These are phyloP conservation scores for Limnanthes douglasii DNA, from an alignment of 345 rosid species.

Conservation along the genomic window DNA sequence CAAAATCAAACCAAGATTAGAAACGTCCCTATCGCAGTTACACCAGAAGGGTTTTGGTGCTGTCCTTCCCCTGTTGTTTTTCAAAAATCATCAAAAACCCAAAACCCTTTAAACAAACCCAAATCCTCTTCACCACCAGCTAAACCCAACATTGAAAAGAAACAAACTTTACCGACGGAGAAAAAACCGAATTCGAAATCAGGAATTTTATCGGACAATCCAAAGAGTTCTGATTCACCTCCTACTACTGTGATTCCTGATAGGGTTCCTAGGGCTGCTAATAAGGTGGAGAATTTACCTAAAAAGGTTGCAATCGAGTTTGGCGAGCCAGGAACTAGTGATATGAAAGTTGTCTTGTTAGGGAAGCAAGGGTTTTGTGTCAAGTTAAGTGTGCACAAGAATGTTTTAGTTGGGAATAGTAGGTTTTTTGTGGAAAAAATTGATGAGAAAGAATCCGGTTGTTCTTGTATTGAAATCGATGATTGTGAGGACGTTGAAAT, in stretches of 20 bases:
- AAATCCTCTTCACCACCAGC: conserved; percentile 56
- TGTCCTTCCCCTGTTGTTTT: conserved; percentile 92
- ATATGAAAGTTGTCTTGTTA: conserved; percentile 63
- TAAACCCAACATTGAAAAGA: conserved; percentile 30
- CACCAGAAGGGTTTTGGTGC: conserved; percentile 99
- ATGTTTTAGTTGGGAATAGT: conserved; percentile 56
- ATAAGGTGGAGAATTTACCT: conserved; percentile 65
- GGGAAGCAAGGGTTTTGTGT: conserved; percentile 97
- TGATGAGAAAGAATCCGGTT: conserved; percentile 30
- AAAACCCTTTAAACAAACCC: conserved; percentile 47
- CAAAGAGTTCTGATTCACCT: conserved; percentile 10
- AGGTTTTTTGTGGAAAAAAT: conserved; percentile 61
- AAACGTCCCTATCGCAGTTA: conserved; percentile 90
- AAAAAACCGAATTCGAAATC: conserved; percentile 43
- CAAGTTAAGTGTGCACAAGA: conserved; percentile 78
- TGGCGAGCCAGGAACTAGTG: conserved; percentile 83
- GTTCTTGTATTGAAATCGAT: conserved; percentile 64
- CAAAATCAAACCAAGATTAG: conserved; percentile 77
- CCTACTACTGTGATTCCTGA: conserved; percentile 38
- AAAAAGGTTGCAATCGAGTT: conserved; percentile 92
- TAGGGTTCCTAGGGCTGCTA: conserved; percentile 46
- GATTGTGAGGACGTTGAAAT: conserved; percentile 85
- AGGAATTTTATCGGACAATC: conserved; percentile 24
- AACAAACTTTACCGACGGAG: conserved; percentile 30
- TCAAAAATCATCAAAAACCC: conserved; percentile 66